These are phyloP conservation scores for Quercus cerris DNA, from an alignment of 306 rosid species.

Conservation along the genomic window DNA sequence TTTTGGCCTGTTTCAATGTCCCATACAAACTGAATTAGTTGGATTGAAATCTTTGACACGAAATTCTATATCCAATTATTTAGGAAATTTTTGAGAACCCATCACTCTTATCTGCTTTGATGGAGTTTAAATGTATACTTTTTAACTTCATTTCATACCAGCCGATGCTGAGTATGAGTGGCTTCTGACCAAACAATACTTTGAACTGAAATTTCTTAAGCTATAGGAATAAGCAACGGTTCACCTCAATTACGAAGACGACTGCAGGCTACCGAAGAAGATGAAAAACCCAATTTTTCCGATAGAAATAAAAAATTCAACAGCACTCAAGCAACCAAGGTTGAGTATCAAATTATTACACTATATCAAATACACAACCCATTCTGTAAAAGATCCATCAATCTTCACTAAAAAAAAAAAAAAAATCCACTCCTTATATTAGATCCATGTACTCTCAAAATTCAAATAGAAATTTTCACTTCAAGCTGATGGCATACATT, in stretches of 20 bases:
- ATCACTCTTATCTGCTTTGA: no score
- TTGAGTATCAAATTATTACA: not conserved
- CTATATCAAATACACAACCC: not conserved
- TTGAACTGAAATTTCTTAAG: no score
- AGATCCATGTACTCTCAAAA: not conserved
- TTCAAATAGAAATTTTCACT: not conserved
- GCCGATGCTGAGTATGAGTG: no score
- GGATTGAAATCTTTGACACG: no score
- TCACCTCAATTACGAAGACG: no score
- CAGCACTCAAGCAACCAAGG: not conserved
- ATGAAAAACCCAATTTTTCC: not conserved
- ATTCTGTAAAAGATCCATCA: not conserved
- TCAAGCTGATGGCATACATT: not conserved
- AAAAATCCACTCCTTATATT: not conserved
- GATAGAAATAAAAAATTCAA: not conserved
- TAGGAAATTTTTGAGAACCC: fast-evolving
- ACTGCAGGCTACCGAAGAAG: not conserved
- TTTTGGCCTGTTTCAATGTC: no score
- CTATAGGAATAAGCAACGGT: no score
- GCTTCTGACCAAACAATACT: no score
- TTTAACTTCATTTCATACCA: no score
- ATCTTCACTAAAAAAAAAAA: not conserved
- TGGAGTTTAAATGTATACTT: no score
- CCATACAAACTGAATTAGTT: no score
- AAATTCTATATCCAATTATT: no score